A percentile compares a stretch with the other conserved stretches of the same genome.
phyloP scores from a whole-genome alignment of 164 flowering plant species.

The Vitis amurensis region DNA sequence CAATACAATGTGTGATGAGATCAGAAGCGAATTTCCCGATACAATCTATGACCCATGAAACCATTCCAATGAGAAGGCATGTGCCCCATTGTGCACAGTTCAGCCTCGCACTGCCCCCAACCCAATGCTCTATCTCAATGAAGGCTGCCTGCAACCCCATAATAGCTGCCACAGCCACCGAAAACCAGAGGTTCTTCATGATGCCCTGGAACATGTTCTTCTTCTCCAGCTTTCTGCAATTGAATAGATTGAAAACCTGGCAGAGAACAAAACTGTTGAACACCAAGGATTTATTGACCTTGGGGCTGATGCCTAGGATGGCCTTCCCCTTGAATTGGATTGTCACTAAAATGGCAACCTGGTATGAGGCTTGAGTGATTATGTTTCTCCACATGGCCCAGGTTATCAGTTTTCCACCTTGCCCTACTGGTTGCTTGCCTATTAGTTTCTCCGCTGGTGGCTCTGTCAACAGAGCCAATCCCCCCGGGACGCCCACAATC shows the following conservation, averaged over 20 bases:
- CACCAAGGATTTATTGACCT: slow-evolving; percentile 6
- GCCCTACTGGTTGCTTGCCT: background rate
- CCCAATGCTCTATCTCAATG: background rate
- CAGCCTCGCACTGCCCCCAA: background rate
- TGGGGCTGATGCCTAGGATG: background rate
- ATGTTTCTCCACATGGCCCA: slow-evolving; percentile 7
- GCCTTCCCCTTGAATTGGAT: slow-evolving; percentile 1
- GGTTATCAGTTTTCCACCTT: slow-evolving; percentile 1
- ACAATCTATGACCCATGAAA: slow-evolving; percentile 10
- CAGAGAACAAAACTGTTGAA: slow-evolving; percentile 20
- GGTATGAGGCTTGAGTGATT: slow-evolving; percentile 1
- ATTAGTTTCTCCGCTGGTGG: background rate
- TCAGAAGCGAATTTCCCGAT: background rate
- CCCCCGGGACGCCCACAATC: background rate
- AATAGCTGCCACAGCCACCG: background rate
- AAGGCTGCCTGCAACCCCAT: slow-evolving; percentile 7
- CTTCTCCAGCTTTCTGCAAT: slow-evolving; percentile 13
- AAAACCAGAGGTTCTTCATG: slow-evolving; percentile 6
- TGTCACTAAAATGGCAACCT: slow-evolving; percentile 1
- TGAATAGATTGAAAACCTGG: slow-evolving; percentile 18
- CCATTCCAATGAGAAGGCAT: background rate
- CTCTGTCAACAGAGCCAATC: background rate
- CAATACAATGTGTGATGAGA: background rate
- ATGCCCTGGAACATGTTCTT: slow-evolving; percentile 19
- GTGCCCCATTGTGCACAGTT: slow-evolving; percentile 12